Percentiles rank a stretch among this genome's conserved stretches.
These are phyloP conservation scores for Moesziomyces sp. DNA, from an alignment of 1,284 basidiomycete species.

Conservation along the genomic window DNA sequence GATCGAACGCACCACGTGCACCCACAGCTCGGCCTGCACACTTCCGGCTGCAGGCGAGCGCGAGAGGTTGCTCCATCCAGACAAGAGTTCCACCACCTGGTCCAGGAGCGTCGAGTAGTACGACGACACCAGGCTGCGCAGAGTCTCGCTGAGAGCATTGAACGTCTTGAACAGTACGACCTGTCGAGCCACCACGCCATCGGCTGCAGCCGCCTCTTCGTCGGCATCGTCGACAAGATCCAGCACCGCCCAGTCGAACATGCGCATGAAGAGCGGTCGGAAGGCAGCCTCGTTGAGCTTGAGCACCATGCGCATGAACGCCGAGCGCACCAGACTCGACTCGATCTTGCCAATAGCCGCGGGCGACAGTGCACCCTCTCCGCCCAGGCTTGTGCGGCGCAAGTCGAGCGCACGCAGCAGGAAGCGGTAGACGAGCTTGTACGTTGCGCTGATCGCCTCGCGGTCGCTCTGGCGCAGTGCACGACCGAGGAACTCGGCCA, in stretches of 20 bases:
- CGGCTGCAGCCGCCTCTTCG: slow-evolving; percentile 17
- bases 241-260: slow-evolving; percentile 94
- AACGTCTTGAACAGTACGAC: slow-evolving; percentile 60
- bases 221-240: slow-evolving; percentile 70
- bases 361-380: slow-evolving; percentile 35
- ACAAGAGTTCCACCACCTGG: slow-evolving; percentile 77
- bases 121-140: slow-evolving; percentile 54
- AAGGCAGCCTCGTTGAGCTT: slow-evolving; percentile 94
- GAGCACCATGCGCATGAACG: slow-evolving; percentile 88
- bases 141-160: slow-evolving; percentile 52
- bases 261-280: slow-evolving; percentile 87
- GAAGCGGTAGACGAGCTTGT: slow-evolving; percentile 81
- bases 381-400: slow-evolving; percentile 68
- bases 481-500: slow-evolving; percentile 58
- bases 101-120: slow-evolving; percentile 73
- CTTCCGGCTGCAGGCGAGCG: slow-evolving; percentile 27
- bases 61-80: slow-evolving; percentile 58
- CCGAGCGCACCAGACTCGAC: slow-evolving; percentile 71
- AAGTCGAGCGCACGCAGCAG: slow-evolving; percentile 84
- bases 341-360: slow-evolving; percentile 70
- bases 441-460: slow-evolving; percentile 74
- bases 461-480: slow-evolving; percentile 55
- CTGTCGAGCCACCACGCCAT: slow-evolving; percentile 55
- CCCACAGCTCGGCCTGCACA: slow-evolving; percentile 73
- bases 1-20: slow-evolving; percentile 75